Conservation (phyloP, 2,329 filamentous ascomycete species). For the Calonectria fujianensis region DNA sequence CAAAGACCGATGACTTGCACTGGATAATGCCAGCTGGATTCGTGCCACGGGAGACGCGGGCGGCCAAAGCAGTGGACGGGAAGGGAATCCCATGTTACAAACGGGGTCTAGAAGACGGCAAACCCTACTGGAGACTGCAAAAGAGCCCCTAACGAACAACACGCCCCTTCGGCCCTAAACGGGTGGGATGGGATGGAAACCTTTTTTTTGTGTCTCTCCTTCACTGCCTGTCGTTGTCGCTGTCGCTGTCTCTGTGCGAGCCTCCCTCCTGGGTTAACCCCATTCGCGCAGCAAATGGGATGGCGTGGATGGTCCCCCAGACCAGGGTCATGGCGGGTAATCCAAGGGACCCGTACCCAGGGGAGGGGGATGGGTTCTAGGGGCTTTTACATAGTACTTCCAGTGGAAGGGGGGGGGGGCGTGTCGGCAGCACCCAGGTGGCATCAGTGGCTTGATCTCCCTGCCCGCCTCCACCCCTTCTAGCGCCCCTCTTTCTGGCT, state of each 20-base stretch:
- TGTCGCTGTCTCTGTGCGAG: background rate
- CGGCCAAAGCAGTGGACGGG: slow-evolving; percentile 6
- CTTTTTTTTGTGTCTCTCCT: background rate
- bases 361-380: background rate
- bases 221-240: background rate
- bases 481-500: background rate
- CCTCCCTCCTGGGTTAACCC: slow-evolving; percentile 6
- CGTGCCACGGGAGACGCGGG: slow-evolving; percentile 18
- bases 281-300: slow-evolving; percentile 23
- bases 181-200: slow-evolving; percentile 15
- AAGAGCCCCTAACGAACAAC: slow-evolving; percentile 28
- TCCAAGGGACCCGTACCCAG: slow-evolving; percentile 12
- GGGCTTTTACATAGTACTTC: background rate
- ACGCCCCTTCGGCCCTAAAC: slow-evolving; percentile 13
- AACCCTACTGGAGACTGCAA: slow-evolving; percentile 10
- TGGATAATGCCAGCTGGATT: background rate
- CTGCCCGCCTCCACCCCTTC: background rate
- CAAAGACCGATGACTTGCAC: slow-evolving; percentile 23
- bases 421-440: slow-evolving; percentile 1
- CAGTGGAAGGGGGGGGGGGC: background rate
- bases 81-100: slow-evolving; percentile 24
- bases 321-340: slow-evolving; percentile 26
- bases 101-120: background rate
- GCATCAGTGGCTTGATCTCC: slow-evolving; percentile 22
- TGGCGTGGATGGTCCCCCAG: slow-evolving; percentile 28